These are phyloP conservation scores for Xylaria scruposa DNA, from an alignment of 495 filamentous ascomycete species.

Conservation along the genomic window DNA sequence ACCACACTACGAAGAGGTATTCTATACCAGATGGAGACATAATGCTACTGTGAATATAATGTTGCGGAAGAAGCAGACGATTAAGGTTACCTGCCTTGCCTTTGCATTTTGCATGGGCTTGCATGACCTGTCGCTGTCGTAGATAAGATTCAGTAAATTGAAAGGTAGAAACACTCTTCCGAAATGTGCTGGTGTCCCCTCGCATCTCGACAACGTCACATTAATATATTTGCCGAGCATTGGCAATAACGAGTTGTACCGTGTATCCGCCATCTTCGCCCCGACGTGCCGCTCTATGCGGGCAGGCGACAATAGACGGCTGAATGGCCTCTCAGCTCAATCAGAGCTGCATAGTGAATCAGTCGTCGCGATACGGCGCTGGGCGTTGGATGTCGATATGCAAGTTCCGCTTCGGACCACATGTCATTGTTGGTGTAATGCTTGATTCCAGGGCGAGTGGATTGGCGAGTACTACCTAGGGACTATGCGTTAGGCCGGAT, in stretches of 20 bases:
- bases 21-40: slow-evolving; percentile 2
- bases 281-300: slow-evolving; percentile 26
- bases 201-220: slow-evolving; percentile 17
- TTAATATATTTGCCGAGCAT: slow-evolving; percentile 23
- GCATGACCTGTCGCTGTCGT: slow-evolving; percentile 12
- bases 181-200: slow-evolving; percentile 1
- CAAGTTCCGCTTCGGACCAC: slow-evolving; percentile 12
- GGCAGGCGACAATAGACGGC: slow-evolving; percentile 9
- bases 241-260: slow-evolving; percentile 13
- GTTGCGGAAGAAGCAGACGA: slow-evolving; percentile 15
- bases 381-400: neutral
- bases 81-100: slow-evolving; percentile 27
- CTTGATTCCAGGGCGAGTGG: neutral
- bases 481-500: neutral
- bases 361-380: neutral
- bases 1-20: neutral
- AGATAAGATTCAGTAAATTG: slow-evolving; percentile 14
- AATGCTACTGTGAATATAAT: slow-evolving; percentile 14
- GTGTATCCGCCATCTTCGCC: slow-evolving; percentile 23
- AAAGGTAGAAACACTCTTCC: neutral
- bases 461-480: neutral
- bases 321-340: neutral
- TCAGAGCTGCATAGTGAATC: neutral
- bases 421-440: slow-evolving; percentile 3
- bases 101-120: slow-evolving; percentile 25